Percentiles rank a stretch among this genome's conserved stretches.
phyloP scores from a whole-genome alignment of 1,139 yeast species.

The Protomyces inundatus region DNA sequence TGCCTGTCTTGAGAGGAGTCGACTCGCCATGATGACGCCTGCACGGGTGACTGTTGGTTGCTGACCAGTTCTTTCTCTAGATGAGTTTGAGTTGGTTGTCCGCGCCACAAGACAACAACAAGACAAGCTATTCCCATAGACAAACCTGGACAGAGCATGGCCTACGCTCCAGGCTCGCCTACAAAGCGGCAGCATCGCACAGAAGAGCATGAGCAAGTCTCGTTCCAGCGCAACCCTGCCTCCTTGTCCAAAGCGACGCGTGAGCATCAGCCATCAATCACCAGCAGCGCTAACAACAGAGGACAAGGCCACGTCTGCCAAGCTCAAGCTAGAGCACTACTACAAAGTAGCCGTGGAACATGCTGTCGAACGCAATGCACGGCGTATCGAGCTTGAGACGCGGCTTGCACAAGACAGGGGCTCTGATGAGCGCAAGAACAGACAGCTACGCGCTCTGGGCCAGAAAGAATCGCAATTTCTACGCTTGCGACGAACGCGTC shows the following conservation, averaged over 20 bases:
- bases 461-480: constrained; percentile 63
- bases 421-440: constrained; percentile 61
- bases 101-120: background rate
- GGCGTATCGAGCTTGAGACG: constrained; percentile 60
- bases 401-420: constrained; percentile 53
- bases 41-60: background rate
- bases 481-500: constrained; percentile 58
- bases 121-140: background rate
- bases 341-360: constrained; percentile 66
- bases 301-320: constrained; percentile 52
- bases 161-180: constrained; percentile 23
- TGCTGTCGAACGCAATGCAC: constrained; percentile 60
- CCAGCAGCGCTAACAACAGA: background rate
- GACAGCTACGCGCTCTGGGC: constrained; percentile 61
- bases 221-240: constrained; percentile 19
- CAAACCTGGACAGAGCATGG: background rate
- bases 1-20: background rate
- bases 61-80: background rate
- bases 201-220: constrained; percentile 9
- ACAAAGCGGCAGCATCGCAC: constrained; percentile 9
- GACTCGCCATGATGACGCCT: background rate
- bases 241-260: constrained; percentile 19
- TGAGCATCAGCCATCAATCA: background rate
- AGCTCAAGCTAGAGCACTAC: constrained; percentile 59
- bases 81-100: background rate